phyloP scores from a whole-genome alignment of 1,139 yeast genomes.

The Trichomonascaceae sp. region DNA sequence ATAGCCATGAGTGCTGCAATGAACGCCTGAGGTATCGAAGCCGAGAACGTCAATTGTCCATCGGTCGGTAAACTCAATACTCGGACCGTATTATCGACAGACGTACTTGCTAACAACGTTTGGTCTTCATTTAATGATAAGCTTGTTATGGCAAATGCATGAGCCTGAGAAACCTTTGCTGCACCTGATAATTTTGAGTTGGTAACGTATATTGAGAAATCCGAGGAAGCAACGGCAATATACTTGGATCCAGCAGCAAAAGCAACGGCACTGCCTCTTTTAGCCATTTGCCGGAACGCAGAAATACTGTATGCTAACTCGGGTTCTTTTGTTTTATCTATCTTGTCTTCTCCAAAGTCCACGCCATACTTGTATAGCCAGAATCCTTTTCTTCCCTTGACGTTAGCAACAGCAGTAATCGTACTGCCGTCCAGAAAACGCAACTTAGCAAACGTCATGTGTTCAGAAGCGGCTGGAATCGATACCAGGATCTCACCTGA shows the following conservation, averaged over 20 bases:
- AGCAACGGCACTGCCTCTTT: conserved; percentile 37
- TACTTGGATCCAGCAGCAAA: conserved; percentile 51
- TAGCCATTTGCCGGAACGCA: conserved; percentile 1
- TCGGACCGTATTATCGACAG: conserved; percentile 73
- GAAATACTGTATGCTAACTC: background rate
- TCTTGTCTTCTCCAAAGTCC: conserved; percentile 5
- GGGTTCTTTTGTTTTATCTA: background rate
- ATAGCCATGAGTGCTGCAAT: conserved; percentile 45
- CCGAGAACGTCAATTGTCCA: conserved; percentile 32
- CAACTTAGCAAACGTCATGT: conserved; percentile 46
- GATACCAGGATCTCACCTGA: conserved; percentile 21
- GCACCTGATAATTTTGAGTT: conserved; percentile 44
- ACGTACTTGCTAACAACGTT: conserved; percentile 61
- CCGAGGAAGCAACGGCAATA: conserved; percentile 71
- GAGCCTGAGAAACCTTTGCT: conserved; percentile 54
- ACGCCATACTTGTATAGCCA: conserved; percentile 39
- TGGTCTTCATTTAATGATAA: conserved; percentile 69
- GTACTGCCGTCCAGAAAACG: conserved; percentile 50
- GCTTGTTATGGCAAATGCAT: conserved; percentile 74
- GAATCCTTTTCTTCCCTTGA: conserved; percentile 26
- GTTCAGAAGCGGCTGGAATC: conserved; percentile 18
- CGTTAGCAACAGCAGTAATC: conserved; percentile 52
- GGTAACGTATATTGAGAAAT: conserved; percentile 55
- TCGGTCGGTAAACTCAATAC: conserved; percentile 54
- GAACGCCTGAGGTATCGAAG: conserved; percentile 40